These are phyloP conservation scores for Acer campestre DNA, from an alignment of 345 rosid genomes.

Conservation along the genomic window DNA sequence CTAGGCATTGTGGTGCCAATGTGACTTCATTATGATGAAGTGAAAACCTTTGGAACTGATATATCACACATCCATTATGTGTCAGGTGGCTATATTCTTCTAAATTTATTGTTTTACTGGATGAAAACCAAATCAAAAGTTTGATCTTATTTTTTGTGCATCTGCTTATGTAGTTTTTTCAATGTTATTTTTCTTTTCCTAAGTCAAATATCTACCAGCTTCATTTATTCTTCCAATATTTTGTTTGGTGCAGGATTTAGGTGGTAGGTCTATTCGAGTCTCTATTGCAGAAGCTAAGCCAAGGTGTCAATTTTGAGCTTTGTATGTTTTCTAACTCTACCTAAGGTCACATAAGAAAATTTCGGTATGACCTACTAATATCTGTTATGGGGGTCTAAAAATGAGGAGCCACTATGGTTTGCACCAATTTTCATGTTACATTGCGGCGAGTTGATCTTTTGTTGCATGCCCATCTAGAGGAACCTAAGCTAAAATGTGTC, in stretches of 20 bases:
- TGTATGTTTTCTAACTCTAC: background rate
- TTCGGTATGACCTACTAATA: slow-evolving; percentile 1
- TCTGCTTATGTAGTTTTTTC: background rate
- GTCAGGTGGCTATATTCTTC: background rate
- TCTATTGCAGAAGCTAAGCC: slow-evolving; percentile 84
- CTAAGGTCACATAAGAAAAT: background rate
- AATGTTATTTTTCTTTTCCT: background rate
- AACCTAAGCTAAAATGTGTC: slow-evolving; percentile 11
- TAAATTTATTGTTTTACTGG: background rate
- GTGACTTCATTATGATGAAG: too few relatives aligned
- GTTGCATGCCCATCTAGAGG: background rate
- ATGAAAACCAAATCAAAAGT: background rate
- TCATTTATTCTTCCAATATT: background rate
- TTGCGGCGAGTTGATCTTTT: background rate
- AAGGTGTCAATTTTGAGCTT: slow-evolving; percentile 66
- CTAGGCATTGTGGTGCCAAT: background rate
- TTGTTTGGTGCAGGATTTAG: slow-evolving; percentile 63
- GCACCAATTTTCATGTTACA: slow-evolving; percentile 11
- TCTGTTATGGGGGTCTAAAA: slow-evolving; percentile 18
- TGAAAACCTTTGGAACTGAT: too few relatives aligned
- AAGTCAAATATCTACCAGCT: background rate
- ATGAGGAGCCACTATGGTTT: background rate
- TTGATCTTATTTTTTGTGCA: background rate
- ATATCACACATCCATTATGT: too few relatives aligned
- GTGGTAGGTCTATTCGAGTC: slow-evolving; percentile 86